Evolutionary conservation across 2,329 filamentous ascomycete genomes (phyloP).

Genomic region (Biscogniauxia marginata): DNA sequence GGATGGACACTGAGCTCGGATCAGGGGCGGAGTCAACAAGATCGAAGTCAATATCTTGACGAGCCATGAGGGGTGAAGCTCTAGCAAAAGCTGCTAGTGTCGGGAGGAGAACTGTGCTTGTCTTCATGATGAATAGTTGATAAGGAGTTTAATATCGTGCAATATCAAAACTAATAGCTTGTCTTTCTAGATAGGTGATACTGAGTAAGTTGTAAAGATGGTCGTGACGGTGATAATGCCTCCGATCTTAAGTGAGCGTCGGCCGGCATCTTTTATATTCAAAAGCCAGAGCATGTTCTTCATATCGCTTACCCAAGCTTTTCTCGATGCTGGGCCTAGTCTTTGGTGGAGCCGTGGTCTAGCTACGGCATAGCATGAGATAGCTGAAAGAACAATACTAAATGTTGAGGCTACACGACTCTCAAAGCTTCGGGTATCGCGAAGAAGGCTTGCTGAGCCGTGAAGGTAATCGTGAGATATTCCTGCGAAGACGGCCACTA

Average conservation of each 20-base stretch:
- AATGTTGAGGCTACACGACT: not conserved
- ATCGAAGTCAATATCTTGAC: conserved; percentile 36
- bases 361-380: not conserved
- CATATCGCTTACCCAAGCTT: not conserved
- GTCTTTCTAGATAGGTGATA: not conserved
- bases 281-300: not conserved
- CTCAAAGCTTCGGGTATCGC: not conserved
- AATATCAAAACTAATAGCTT: not conserved
- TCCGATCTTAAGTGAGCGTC: not conserved
- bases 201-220: not conserved
- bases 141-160: too few species aligned
- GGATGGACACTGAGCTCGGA: conserved; percentile 28
- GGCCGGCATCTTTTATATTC: not conserved
- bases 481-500: not conserved
- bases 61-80: conserved; percentile 22
- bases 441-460: not conserved
- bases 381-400: not conserved
- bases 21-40: conserved; percentile 33
- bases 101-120: conserved; percentile 9
- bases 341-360: not conserved
- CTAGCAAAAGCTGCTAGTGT: conserved; percentile 16
- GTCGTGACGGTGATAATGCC: not conserved
- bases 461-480: not conserved
- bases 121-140: conserved; percentile 16
- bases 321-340: not conserved